Conservation (phyloP, 1,139 yeast genomes). For the Blastobotrys indianensis region DNA sequence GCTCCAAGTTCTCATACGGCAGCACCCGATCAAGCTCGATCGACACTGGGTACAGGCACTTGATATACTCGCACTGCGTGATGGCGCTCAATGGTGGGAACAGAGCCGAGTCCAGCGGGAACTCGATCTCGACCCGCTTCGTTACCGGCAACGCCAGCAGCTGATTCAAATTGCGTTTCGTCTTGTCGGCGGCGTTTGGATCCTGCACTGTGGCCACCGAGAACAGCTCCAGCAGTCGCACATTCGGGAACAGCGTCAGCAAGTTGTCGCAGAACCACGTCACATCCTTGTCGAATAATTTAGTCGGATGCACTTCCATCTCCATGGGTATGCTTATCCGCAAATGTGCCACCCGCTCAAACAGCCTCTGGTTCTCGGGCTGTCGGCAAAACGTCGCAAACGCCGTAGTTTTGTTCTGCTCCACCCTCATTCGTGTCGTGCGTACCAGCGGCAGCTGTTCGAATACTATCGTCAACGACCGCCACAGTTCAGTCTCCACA, state of each 20-base stretch:
- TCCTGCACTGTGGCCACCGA: background rate
- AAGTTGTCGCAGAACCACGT: conserved; percentile 4
- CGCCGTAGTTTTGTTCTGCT: conserved; percentile 1
- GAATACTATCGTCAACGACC: conserved; percentile 6
- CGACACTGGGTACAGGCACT: background rate
- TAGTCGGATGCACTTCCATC: background rate
- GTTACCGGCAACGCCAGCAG: conserved; percentile 1
- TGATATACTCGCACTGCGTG: background rate
- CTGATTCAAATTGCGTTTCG: background rate
- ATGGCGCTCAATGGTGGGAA: conserved; percentile 1
- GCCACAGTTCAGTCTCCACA: conserved; percentile 9
- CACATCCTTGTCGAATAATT: conserved; percentile 3
- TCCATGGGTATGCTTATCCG: conserved; percentile 3
- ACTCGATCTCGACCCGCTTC: conserved; percentile 2
- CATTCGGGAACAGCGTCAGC: background rate
- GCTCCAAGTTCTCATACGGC: background rate
- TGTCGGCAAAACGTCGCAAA: conserved; percentile 7
- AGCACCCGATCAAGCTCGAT: conserved; percentile 1
- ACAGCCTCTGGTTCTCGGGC: background rate
- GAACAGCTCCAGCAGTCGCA: conserved; percentile 3
- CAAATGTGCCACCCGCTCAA: background rate
- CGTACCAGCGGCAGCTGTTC: conserved; percentile 9
- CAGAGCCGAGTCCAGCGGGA: background rate
- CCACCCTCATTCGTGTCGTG: conserved; percentile 6
- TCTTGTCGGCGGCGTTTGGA: no score